Percentiles rank a stretch among this genome's conserved stretches.
These are phyloP conservation scores for Tilletia walkeri DNA, from an alignment of 1,284 basidiomycete genomes.

Conservation along the genomic window DNA sequence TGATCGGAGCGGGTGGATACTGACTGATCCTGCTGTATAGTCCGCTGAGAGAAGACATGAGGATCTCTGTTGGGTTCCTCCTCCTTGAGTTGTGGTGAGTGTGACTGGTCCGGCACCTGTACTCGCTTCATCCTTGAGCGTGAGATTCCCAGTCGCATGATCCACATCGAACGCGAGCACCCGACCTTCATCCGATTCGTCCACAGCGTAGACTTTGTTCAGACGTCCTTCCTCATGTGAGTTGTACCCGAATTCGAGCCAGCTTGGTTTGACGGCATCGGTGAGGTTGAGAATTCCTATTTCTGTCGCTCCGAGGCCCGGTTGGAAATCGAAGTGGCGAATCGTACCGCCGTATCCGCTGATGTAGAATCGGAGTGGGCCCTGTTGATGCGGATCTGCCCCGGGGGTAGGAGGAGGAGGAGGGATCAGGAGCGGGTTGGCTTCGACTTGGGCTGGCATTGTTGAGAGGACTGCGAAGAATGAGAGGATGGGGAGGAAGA, in stretches of 20 bases:
- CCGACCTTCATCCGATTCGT: not conserved
- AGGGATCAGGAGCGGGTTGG: not conserved
- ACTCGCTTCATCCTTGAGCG: not conserved
- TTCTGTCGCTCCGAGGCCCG: not conserved
- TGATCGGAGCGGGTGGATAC: not conserved
- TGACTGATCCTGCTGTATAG: not conserved
- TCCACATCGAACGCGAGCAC: not conserved
- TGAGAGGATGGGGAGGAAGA: too few species aligned
- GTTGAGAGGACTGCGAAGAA: too few species aligned
- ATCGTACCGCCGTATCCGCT: not conserved
- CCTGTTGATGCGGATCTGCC: too few species aligned
- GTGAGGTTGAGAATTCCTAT: not conserved
- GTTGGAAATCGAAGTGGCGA: constrained; percentile 2
- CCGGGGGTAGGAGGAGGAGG: too few species aligned
- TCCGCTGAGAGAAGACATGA: not conserved
- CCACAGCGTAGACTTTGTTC: not conserved
- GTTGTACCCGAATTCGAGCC: not conserved
- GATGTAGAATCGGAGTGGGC: not conserved
- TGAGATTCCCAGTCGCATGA: not conserved
- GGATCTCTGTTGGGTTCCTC: not conserved
- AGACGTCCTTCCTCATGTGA: not conserved
- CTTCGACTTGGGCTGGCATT: not conserved
- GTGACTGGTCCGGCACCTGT: constrained; percentile 4
- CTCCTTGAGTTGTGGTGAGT: not conserved
- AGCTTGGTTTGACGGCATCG: not conserved